Evolutionary conservation across 208 protist species (phyloP).

Genomic region (Herpetomonas muscarum): DNA sequence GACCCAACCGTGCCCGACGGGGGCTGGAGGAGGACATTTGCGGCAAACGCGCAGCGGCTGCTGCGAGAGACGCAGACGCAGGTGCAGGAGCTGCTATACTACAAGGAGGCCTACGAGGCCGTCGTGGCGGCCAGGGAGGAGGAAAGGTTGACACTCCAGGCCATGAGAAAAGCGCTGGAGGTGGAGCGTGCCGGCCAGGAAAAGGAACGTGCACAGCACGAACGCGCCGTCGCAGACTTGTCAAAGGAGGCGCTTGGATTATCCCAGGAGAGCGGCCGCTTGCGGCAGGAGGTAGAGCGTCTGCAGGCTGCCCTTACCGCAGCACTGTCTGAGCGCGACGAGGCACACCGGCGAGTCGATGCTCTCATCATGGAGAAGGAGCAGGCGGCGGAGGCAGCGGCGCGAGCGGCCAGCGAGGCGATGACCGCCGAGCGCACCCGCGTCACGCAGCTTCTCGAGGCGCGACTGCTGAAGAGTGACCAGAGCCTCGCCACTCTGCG

Average conservation of each 20-base stretch:
- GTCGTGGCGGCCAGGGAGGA: background rate
- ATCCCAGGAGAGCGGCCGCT: background rate
- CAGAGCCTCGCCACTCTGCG: background rate
- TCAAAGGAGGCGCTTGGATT: background rate
- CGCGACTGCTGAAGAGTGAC: background rate
- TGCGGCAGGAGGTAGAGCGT: background rate
- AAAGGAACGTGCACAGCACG: background rate
- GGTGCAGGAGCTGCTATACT: constrained; percentile 24
- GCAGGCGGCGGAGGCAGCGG: background rate
- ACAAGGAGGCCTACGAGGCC: constrained; percentile 19
- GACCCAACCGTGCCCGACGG: constrained; percentile 5
- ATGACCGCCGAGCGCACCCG: background rate
- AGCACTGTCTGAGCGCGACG: background rate
- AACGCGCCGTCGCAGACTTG: background rate
- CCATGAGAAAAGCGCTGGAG: background rate
- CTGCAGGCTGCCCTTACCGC: background rate
- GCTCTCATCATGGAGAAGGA: background rate
- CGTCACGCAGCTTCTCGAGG: background rate
- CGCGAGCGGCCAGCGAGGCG: background rate
- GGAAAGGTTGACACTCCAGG: background rate
- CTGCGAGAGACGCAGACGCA: constrained; percentile 28
- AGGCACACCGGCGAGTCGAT: background rate
- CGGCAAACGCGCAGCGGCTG: constrained; percentile 20
- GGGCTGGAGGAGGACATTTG: constrained; percentile 7
- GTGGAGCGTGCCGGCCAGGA: background rate